phyloP scores from a whole-genome alignment of 75 land plant genomes.

The Chamaecyparis obtusa region DNA sequence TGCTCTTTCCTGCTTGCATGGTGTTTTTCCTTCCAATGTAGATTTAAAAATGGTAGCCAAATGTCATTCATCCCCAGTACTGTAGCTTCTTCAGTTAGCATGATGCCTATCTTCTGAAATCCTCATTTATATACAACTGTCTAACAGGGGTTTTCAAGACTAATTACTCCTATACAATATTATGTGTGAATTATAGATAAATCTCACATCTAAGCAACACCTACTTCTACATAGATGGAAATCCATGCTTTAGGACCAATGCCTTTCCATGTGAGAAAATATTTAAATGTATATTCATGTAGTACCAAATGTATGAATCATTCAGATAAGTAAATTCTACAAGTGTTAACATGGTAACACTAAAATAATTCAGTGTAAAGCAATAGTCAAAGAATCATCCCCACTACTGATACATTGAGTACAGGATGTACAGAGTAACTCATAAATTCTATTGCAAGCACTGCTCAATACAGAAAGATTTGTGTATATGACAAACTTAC shows the following conservation, averaged over 20 bases:
- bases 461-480: not conserved
- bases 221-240: not conserved
- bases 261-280: not conserved
- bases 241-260: not conserved
- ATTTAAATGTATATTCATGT: not conserved
- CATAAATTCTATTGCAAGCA: not conserved
- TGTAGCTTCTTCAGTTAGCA: not conserved
- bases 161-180: not conserved
- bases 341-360: not conserved
- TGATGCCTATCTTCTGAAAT: not conserved
- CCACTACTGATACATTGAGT: not conserved
- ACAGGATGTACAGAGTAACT: slow-evolving; percentile 10
- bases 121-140: not conserved
- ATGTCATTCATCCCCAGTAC: not conserved
- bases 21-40: not conserved
- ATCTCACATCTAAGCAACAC: not conserved
- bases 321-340: not conserved
- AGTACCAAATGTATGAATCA: not conserved
- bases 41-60: not conserved
- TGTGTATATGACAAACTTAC: slow-evolving; percentile 19
- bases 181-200: not conserved
- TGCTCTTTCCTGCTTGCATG: not conserved
- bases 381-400: not conserved
- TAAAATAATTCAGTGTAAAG: not conserved
- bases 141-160: not conserved